Evolutionary conservation across 2,329 filamentous ascomycete genomes (phyloP), one percentile per base, ranked within the genome.

Genomic region (Monilinia polystroma): DNA sequence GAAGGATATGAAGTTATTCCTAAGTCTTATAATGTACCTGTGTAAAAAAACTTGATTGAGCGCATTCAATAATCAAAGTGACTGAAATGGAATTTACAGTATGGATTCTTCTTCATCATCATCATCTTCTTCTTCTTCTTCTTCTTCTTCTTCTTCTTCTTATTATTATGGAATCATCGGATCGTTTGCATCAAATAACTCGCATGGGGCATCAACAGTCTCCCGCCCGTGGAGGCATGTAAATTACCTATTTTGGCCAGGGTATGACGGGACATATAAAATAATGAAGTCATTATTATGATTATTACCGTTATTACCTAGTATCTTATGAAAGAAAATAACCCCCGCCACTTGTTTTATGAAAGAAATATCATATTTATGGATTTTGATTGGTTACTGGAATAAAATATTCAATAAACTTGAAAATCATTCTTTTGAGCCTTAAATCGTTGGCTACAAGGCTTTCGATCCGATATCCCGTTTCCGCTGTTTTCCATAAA

Each of bases 141-240:
- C 5, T 35, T 35, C 5, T 35, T 35, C 5, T 35, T 35, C 5
- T 35, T 35, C 5, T 35, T 35, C 5, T 35, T 32, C 43, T 43
- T 43, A 16, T 43, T 14, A 43, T 43, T 32, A 54, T 54, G 59
- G 59, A 63, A 62, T 62, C 45, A 20, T 59, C 53, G 63, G 63
- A 52, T 59, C 63, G 63, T 57, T 65, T 65, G 63, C 63, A 65
- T 65, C 63, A 59, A 38, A 29, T 51, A 41, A 32, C 56, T 47
- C 32, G 51, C 51, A 43, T 41, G 59, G 32, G 32, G 32, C 32
- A 35, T 35, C 32, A 35, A 35, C 32, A 35, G 32, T 35, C 32
- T 6, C 7, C 32, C 32, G 32, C 32, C 32, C 41, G 16, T 4
- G 12, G 16, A 43, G 41, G 7, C 20, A 47, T 35, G 16, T 16